Evolutionary conservation across 495 filamentous ascomycete genomes (phyloP).

Genomic region (Articulospora tetracladia): DNA sequence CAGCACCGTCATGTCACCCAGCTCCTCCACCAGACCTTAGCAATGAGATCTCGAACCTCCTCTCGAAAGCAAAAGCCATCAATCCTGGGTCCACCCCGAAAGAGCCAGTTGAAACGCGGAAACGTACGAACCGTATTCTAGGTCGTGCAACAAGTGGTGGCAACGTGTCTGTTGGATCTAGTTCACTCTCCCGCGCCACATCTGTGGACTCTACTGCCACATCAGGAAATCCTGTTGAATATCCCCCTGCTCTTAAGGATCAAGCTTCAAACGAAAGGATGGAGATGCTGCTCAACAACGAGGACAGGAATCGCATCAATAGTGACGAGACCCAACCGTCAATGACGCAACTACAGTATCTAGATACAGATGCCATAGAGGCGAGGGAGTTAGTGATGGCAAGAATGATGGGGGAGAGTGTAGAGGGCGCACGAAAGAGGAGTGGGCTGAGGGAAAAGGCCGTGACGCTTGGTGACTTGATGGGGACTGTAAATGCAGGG

Average conservation of each 20-base stretch:
- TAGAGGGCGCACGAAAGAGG: conserved; percentile 2
- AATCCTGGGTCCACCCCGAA: conserved; percentile 1
- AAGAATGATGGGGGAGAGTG: conserved; percentile 28
- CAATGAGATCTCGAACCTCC: conserved; percentile 16
- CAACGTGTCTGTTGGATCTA: conserved; percentile 37
- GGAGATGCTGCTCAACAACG: conserved; percentile 13
- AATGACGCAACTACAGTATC: conserved; percentile 42
- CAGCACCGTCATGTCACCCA: conserved; percentile 19
- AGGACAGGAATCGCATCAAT: conserved; percentile 11
- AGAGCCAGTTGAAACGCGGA: conserved; percentile 9
- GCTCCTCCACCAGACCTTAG: conserved; percentile 21
- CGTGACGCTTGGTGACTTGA: conserved; percentile 28
- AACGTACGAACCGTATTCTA: conserved; percentile 40
- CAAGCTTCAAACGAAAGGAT: conserved; percentile 18
- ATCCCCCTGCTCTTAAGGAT: conserved; percentile 8
- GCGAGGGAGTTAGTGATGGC: conserved; percentile 31
- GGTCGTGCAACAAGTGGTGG: conserved; percentile 40
- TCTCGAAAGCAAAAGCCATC: conserved; percentile 12
- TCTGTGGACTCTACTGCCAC: conserved; percentile 27
- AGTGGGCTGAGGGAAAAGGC: conserved; percentile 16
- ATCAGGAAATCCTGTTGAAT: conserved; percentile 17
- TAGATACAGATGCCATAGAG: conserved; percentile 37
- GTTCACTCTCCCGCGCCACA: conserved; percentile 15
- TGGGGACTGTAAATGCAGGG: background rate
- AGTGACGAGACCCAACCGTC: conserved; percentile 19